phyloP scores from a whole-genome alignment of 2,329 filamentous ascomycete genomes.

The Epichloe gansuensis region DNA sequence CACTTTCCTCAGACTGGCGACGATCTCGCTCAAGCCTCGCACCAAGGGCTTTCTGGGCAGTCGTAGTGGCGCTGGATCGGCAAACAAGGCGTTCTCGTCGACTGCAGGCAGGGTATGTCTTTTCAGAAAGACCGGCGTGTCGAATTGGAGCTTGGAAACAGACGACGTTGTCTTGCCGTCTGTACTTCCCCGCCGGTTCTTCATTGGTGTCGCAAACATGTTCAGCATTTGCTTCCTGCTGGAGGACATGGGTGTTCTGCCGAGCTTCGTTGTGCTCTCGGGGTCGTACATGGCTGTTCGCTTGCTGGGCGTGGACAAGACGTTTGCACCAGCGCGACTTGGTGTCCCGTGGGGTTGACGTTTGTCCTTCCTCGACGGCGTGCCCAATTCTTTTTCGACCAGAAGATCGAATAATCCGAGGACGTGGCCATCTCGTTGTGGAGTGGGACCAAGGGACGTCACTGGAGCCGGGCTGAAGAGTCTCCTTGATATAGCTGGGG shows the following conservation, averaged over 20 bases:
- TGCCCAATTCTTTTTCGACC: constrained; percentile 34
- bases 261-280: constrained; percentile 21
- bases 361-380: constrained; percentile 33
- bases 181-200: constrained; percentile 29
- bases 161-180: constrained; percentile 35
- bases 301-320: constrained; percentile 33
- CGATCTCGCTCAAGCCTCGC: constrained; percentile 61
- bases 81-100: constrained; percentile 42
- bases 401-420: constrained; percentile 68
- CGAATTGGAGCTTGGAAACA: constrained; percentile 45
- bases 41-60: constrained; percentile 50
- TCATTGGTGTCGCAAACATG: constrained; percentile 53
- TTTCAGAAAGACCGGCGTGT: constrained; percentile 61
- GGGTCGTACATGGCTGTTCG: constrained; percentile 19
- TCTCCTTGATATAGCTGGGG: constrained; percentile 44
- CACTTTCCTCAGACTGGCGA: constrained; percentile 56
- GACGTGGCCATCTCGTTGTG: constrained; percentile 65
- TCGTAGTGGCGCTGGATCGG: constrained; percentile 35
- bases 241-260: constrained; percentile 39
- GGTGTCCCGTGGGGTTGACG: constrained; percentile 10
- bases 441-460: constrained; percentile 62
- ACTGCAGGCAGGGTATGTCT: constrained; percentile 35
- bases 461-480: constrained; percentile 48
- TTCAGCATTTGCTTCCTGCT: constrained; percentile 51
- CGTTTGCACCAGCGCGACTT: constrained; percentile 14